Evolutionary conservation across 23 red algal genomes (phyloP), one percentile per base, ranked within the genome.

Genomic region (Pyropia yezoensis): DNA sequence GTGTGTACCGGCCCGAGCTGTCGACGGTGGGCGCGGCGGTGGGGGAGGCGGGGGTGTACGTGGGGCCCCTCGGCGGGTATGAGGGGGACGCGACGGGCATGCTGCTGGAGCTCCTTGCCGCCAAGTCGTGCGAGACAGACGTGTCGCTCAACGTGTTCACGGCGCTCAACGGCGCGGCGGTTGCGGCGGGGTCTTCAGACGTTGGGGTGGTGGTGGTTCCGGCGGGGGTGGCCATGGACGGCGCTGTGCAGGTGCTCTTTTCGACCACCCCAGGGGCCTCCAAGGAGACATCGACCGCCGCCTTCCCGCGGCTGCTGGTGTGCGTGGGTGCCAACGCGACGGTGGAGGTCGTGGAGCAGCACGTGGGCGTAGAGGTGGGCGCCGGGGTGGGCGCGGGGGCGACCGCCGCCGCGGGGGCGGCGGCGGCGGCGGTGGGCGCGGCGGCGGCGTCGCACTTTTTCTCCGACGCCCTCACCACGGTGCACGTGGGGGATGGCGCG

Each of bases 271-370:
- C 50, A 14, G 72, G 87, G 8, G 33, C 26, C 20, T 27, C 71
- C 21, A 27, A 59, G 28, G 62, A 60, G n/a, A 51, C 61, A 33
- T 55, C 75, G 12, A 62, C 54, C 2, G 76, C 67, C 18, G 74
- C 76, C 29, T 63, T 74, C 20, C 73, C 87, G 20, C 53, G 87
- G 18, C 18, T 91, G 27, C 74, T 62, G n/a, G 61, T 91, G 23
- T 11, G 67, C 65, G 59, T 74, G 11, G 77, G 65, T 54, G 24
- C 64, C 34, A 50, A 70, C 50, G 75, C 87, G 26, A 32, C 57
- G 18, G 47, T 82, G 17, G 63, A 64, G 5, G 70, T 91, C 59
- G 50, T 91, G 18, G 75, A 91, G 64, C 75, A 70, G 17, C 70
- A 91, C 52, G 61, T 64, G 21, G 63, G 75, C 39, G 18, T 63